Evolutionary conservation across 2,329 filamentous ascomycete species (phyloP), one percentile per base, ranked within the genome.

Genomic region (Fusarium haematococcum): DNA sequence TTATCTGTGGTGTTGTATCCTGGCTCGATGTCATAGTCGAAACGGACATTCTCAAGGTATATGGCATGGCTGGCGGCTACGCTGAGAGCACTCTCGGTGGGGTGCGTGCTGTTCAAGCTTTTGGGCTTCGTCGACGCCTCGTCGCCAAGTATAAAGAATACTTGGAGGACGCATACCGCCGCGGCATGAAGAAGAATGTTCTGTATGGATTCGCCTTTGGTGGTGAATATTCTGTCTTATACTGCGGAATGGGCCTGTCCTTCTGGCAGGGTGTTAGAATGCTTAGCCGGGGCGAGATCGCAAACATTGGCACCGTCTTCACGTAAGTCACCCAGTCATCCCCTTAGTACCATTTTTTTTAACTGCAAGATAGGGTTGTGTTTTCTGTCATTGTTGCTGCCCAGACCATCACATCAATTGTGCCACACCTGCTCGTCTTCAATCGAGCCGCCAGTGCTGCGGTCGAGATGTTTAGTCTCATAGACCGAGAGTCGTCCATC

Each of bases 211-310:
- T 59, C 9, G 35, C 61, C 33, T 67, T 63, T 43, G 48, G 10
- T 14, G 57, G 9, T 27, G 57, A 69, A 20, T 69, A 63, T 20
- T 62, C 62, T n/a, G 77, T 84, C 59, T 81, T 85, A 41, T 85
- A 82, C 43, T 73, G 79, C 1, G 83, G 83, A 14, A 83, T 83
- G 50, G 82, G 79, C 1, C 74, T 86, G 6, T 80, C 80, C 5
- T 86, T 85, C 56, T 86, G 84, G 84, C 84, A 85, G 66, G 84
- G 83, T 0, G 75, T 85, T 35, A 73, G 74, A 16, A 81, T 85
- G 78, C 71, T 81, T 30, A 70, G 77, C 11, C 68, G 74, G 1
- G 82, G 82, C 6, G 81, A 84, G 59, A 80, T 86, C 9, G 39
- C 70, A 5, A 69, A 79, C 2, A 74, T 79, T 6, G 84, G 84